Conservation (phyloP, 495 filamentous ascomycete genomes). For the Aspergillus nidulans region DNA sequence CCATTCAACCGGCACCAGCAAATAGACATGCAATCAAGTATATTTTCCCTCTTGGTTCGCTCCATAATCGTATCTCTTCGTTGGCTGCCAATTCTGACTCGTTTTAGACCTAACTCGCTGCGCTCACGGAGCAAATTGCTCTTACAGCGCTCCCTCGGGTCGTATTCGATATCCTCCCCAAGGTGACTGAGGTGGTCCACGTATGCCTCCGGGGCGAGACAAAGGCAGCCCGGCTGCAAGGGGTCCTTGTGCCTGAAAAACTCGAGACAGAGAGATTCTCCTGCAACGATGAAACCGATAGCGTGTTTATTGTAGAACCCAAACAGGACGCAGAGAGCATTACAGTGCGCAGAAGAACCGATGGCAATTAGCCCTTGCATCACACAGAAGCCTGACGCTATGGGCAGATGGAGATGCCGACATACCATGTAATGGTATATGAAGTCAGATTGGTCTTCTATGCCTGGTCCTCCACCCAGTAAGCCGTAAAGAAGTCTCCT, state of each 20-base stretch:
- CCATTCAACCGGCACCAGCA: background rate
- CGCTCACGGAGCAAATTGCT: constrained; percentile 36
- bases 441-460: constrained; percentile 62
- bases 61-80: constrained; percentile 64
- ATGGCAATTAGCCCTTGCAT: background rate
- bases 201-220: constrained; percentile 60
- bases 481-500: constrained; percentile 71
- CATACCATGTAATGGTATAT: constrained; percentile 83
- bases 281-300: constrained; percentile 52
- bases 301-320: constrained; percentile 60
- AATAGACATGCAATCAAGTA: background rate
- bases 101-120: constrained; percentile 33
- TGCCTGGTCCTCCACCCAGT: constrained; percentile 48
- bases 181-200: constrained; percentile 61
- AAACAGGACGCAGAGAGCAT: constrained; percentile 58
- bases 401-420: constrained; percentile 1
- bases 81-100: constrained; percentile 49
- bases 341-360: constrained; percentile 81
- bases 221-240: constrained; percentile 64
- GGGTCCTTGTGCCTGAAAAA: constrained; percentile 70
- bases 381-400: background rate
- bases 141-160: constrained; percentile 50
- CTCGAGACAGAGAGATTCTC: constrained; percentile 72
- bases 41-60: constrained; percentile 20
- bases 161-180: constrained; percentile 60